Conservation (phyloP, 2,329 filamentous ascomycete genomes). For the Aspergillus chevalieri region DNA sequence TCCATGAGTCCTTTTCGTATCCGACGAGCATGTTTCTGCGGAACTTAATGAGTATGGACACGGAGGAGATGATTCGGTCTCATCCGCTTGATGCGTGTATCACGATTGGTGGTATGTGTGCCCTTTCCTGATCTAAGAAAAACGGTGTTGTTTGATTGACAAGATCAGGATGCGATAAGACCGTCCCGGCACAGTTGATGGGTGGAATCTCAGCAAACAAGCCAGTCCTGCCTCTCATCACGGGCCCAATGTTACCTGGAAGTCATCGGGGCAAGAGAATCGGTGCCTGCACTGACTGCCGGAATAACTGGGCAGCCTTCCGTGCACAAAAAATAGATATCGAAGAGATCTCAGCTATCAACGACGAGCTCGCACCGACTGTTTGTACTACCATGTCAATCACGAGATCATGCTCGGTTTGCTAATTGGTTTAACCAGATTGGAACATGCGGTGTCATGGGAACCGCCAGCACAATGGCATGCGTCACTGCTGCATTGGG, state of each 20-base stretch:
- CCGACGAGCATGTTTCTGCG: slow-evolving; percentile 70
- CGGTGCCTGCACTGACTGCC: slow-evolving; percentile 68
- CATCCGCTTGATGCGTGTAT: slow-evolving; percentile 65
- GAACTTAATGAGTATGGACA: slow-evolving; percentile 74
- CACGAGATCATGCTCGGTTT: not conserved
- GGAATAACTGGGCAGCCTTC: slow-evolving; percentile 67
- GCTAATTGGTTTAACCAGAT: slow-evolving; percentile 17
- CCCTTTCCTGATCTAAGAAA: too few relatives aligned
- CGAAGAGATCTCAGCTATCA: slow-evolving; percentile 64
- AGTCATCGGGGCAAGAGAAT: slow-evolving; percentile 59
- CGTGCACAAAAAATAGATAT: slow-evolving; percentile 62
- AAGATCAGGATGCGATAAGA: slow-evolving; percentile 63
- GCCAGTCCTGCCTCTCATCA: slow-evolving; percentile 62
- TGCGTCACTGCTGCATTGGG: slow-evolving; percentile 49
- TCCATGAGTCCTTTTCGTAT: slow-evolving; percentile 63
- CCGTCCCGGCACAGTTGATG: slow-evolving; percentile 68
- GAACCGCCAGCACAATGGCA: slow-evolving; percentile 53
- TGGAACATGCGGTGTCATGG: slow-evolving; percentile 55
- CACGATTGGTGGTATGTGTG: slow-evolving; percentile 56
- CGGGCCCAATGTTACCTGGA: slow-evolving; percentile 70
- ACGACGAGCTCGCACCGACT: slow-evolving; percentile 67
- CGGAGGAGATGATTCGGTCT: slow-evolving; percentile 68
- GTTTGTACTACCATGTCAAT: slow-evolving; percentile 35
- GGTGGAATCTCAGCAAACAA: slow-evolving; percentile 70
- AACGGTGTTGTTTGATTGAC: not conserved